phyloP scores from a whole-genome alignment of 164 flowering plant genomes.

The Amborella trichopoda region DNA sequence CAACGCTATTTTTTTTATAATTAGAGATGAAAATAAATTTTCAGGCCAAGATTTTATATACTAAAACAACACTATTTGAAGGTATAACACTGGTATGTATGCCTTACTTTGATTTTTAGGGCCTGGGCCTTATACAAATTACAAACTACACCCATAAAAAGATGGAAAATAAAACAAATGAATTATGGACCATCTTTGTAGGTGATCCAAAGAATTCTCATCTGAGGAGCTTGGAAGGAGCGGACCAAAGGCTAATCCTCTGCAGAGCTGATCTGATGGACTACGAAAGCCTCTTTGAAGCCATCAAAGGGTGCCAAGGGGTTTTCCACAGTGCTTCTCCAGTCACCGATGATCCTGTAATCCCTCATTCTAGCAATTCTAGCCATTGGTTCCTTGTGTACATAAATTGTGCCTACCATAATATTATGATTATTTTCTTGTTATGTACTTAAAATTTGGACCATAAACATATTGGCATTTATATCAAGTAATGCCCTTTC shows the following conservation, averaged over 20 bases:
- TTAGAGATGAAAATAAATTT: too few relatives aligned
- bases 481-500: too few relatives aligned
- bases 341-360: conserved; percentile 87
- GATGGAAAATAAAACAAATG: background rate
- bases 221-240: conserved; percentile 71
- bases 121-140: too few relatives aligned
- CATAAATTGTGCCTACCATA: too few relatives aligned
- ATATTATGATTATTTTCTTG: too few relatives aligned
- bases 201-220: conserved; percentile 86
- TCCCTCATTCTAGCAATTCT: too few relatives aligned
- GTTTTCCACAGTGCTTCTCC: conserved; percentile 98
- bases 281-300: conserved; percentile 47
- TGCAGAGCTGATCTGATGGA: conserved; percentile 78
- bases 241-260: conserved; percentile 50
- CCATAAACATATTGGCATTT: too few relatives aligned
- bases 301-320: conserved; percentile 77
- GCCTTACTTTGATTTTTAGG: background rate
- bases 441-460: too few relatives aligned
- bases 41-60: too few relatives aligned
- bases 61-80: conserved; percentile 39
- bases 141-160: too few relatives aligned
- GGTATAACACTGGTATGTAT: conserved; percentile 23
- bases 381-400: too few relatives aligned
- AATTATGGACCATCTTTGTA: conserved; percentile 17
- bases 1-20: too few relatives aligned